phyloP scores from a whole-genome alignment of 768 basidiomycete genomes.

The Leccinellum rugosiceps region DNA sequence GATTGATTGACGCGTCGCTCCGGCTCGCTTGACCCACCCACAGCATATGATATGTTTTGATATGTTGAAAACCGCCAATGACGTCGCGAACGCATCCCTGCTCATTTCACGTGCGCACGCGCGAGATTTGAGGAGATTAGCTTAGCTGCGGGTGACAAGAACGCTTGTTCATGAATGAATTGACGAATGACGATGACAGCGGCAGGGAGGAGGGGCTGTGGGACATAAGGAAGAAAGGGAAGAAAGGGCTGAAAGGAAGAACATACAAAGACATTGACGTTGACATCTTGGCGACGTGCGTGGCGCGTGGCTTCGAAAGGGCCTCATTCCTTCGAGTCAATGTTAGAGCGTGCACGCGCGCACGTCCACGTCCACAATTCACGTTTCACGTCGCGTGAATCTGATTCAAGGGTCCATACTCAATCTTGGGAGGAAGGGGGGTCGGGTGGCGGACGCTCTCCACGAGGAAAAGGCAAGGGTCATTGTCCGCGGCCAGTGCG shows the following conservation, averaged over 20 bases:
- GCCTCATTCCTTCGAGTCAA: neutral
- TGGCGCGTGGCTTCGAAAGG: neutral
- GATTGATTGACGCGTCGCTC: neutral
- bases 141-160: neutral
- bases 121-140: neutral
- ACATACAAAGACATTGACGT: neutral
- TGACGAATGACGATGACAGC: neutral
- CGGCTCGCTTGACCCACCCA: neutral
- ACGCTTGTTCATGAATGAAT: neutral
- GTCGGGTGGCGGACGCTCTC: neutral
- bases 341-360: neutral
- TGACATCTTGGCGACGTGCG: neutral
- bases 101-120: neutral
- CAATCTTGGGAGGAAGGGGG: constrained; percentile 19
- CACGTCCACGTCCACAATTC: neutral
- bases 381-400: constrained; percentile 21
- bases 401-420: constrained; percentile 20
- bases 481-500: neutral
- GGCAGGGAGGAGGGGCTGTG: neutral
- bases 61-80: neutral
- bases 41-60: neutral
- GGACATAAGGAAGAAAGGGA: neutral
- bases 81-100: neutral
- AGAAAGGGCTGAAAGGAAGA: neutral
- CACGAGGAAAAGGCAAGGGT: constrained; percentile 1